Base-by-base conservation (phyloP, 371 early-diverging fungal species). In the Dentiscutata heterogama region DNA sequence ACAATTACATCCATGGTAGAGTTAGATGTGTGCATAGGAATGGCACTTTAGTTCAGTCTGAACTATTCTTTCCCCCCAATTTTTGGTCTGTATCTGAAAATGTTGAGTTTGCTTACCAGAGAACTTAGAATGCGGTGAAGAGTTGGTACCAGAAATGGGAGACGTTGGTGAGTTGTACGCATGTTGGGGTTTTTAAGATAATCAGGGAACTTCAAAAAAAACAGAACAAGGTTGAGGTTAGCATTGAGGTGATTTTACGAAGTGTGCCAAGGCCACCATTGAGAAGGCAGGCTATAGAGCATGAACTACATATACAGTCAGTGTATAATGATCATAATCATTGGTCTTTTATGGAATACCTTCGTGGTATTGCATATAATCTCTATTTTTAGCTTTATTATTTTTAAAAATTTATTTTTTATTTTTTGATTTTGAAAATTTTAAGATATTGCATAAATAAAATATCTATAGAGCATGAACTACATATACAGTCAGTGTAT, bases 171-270 rank as follows among this genome's bases (percentile, higher is more conserved):
- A 27, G 35, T 20, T 2, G 16, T 25, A 29, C 60, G 1, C 29
- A 58, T 58, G 1, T 76, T 58, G 60, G 60, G 31, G 76, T 60
- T n/a, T 76, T 58, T n/a, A 76, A 29, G 31, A 76, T 76, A 3
- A 76, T 76, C 1, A 76, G 60, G 25, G 42, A 42, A 42, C 42
- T 42, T 42, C 42, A 42, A 42, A 42, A 42, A 8, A 8, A 42
- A 42, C 10, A 42, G 10, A 42, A 42, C 42, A 42, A 42, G 10
- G 10, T 42, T 42, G 10, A 42, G 42, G 42, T 42, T 42, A 42
- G 42, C 42, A 42, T 42, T 42, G 10, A 42, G 42, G 42, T 42
- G 10, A 42, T 42, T 42, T 42, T 42, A 42, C 8, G 42, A 42
- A 8, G 42, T 42, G 42, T 6, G 42, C 42, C 8, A 8, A 42